Evolutionary conservation across 2,329 filamentous ascomycete genomes (phyloP), one percentile per base, ranked within the genome.

Genomic region (Triangularia verruculosa): DNA sequence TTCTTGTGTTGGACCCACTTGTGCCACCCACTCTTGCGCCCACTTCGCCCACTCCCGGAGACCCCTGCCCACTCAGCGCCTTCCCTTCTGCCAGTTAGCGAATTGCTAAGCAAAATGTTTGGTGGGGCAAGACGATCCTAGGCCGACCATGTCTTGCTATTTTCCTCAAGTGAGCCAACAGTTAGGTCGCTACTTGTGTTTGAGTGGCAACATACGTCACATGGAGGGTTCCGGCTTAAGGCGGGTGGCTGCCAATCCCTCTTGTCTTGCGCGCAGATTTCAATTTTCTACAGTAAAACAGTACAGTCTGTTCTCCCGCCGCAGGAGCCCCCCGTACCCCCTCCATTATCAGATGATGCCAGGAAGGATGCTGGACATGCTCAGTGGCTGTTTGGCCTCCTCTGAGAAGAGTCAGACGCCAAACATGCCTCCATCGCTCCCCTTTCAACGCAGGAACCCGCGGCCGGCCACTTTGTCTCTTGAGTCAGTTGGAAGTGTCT

Each of bases 1-100:
- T 62, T 62, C 56, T n/a, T 67, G 67, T 64, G 61, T 30, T 24
- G 64, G 68, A 61, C 64, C 66, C 68, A 66, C 68, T 66, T 62
- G 39, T 47, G 39, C 39, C 39, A 47, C 39, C 20, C n/a, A 8
- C 39, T 9, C 5, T 17, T 6, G 4, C 34, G 17, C 34, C 34
- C 34, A 43, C 34, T n/a, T 43, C 34, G 15, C 34, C 34, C 34
- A 39, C 34, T 39, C 34, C 34, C 34, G 34, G 34, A 39, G n/a
- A 47, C 39, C n/a, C n/a, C 39, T 47, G n/a, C 39, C 39, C 39
- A 47, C n/a, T 20, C 39, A 47, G 39, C n/a, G 39, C n/a, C 39
- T 20, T 47, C n/a, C 39, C 34, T 30, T 59, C 57, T 43, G 43
- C 57, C 47, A 43, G 39, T 59, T 59, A 59, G 39, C 4, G 39